Base-by-base conservation (phyloP, 2,329 filamentous ascomycete species). In the Cercospora beticola region DNA sequence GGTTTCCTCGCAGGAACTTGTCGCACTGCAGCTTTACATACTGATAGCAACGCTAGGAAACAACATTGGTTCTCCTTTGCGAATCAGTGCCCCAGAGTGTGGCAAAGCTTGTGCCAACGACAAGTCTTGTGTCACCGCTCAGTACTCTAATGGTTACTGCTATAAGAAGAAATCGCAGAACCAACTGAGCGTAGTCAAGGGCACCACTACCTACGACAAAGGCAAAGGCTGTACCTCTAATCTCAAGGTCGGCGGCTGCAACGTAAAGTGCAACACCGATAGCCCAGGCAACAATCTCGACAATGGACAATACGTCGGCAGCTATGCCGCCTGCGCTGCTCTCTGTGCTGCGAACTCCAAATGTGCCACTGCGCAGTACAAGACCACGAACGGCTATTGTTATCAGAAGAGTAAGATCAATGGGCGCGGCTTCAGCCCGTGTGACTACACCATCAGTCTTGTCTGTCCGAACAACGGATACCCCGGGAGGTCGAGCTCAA, bases 211-310 rank as follows among this genome's bases (percentile, higher is more conserved):
- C 14, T 28, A 7, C 7, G 54, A 57, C 28, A 57, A 57, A 31
- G 54, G 54, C 54, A 57, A 57, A 3, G 54, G 54, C 23, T 57
- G 54, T 57, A 57, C 54, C 5, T 30, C 54, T 4, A 28, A 57
- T 5, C 14, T 18, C 21, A 57, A 57, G 12, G 28, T 57, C 14
- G 28, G 16, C 10, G 54, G 26, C 54, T 57, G 54, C 28, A 57
- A 16, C 16, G 54, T 30, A n/a, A 5, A 57, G 14, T 57, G 54
- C 28, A 31, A 31, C 54, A 57, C n/a, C 54, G 54, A 57, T 14
- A 57, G 54, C 54, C 54, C 54, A 7, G 54, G 54, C 54, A 57
- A 57, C 54, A 57, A 57, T 31, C 54, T 57, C 54, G 54, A 57
- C 28, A 31, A 26, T 57, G 54, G 54, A 30, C 54, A 57, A 18